Conservation (phyloP, 2,329 filamentous ascomycete species). For the Fusarium nematophilum region DNA sequence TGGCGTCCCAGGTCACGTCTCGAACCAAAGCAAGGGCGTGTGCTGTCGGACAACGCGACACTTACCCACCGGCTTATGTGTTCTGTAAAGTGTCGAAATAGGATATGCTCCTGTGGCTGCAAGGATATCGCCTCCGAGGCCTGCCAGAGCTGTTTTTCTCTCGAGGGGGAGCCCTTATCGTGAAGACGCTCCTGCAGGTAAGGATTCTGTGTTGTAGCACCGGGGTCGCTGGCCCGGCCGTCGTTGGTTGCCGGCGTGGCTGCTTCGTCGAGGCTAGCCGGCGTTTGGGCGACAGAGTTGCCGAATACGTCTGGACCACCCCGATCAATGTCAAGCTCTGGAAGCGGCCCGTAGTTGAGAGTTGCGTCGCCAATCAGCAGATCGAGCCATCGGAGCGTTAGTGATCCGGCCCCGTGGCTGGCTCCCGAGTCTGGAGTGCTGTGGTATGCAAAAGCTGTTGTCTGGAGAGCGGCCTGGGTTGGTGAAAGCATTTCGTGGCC, state of each 20-base stretch:
- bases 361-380: conserved; percentile 23
- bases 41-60: neutral
- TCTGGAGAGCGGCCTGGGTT: neutral
- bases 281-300: conserved; percentile 4
- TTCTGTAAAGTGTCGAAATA: conserved; percentile 15
- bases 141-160: conserved; percentile 12
- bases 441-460: neutral
- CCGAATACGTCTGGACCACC: conserved; percentile 2
- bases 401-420: neutral
- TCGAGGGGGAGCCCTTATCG: neutral
- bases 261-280: neutral
- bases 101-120: neutral
- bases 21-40: neutral
- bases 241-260: neutral
- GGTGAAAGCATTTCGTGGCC: neutral
- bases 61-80: conserved; percentile 20
- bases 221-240: too few species aligned
- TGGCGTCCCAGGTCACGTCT: too few species aligned
- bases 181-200: neutral
- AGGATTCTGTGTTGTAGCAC: neutral
- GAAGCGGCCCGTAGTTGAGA: neutral
- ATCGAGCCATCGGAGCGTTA: conserved; percentile 30
- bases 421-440: neutral
- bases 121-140: neutral
- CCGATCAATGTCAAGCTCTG: neutral